Percentiles rank a stretch among this genome's conserved stretches.
phyloP scores from a whole-genome alignment of 305 asterid genomes.

The Galium porrigens region DNA sequence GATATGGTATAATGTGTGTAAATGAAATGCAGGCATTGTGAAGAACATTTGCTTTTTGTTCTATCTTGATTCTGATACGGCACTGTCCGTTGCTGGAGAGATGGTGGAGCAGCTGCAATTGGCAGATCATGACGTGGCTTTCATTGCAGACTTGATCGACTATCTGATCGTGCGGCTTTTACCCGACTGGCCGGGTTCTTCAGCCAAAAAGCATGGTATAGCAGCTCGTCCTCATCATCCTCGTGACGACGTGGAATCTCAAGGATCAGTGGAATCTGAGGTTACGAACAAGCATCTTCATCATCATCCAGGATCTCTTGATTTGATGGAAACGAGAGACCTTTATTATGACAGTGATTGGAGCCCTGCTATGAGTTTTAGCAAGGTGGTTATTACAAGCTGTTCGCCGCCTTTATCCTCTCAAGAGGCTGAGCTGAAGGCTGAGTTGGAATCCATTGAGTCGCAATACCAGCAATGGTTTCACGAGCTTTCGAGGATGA shows the following conservation, averaged over 20 bases:
- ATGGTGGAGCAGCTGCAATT: constrained; percentile 64
- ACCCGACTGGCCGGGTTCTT: constrained; percentile 45
- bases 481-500: constrained; percentile 40
- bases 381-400: constrained; percentile 17
- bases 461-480: constrained; percentile 40
- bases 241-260: constrained; percentile 18
- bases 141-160: constrained; percentile 66
- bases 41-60: constrained; percentile 44
- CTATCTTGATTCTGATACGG: constrained; percentile 58
- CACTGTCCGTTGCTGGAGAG: constrained; percentile 56
- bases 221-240: constrained; percentile 14
- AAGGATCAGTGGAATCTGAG: constrained; percentile 33
- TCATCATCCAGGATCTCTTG: constrained; percentile 11
- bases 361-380: constrained; percentile 18
- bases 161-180: constrained; percentile 31
- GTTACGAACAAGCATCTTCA: constrained; percentile 17
- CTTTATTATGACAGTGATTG: constrained; percentile 18
- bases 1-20: not conserved
- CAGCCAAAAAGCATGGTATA: constrained; percentile 18
- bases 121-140: constrained; percentile 45
- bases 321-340: constrained; percentile 31
- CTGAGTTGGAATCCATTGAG: constrained; percentile 48
- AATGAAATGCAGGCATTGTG: constrained; percentile 30
- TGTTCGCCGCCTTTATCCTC: constrained; percentile 24
- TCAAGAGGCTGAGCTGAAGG: constrained; percentile 25